Evolutionary conservation across 2,329 filamentous ascomycete genomes (phyloP), one percentile per base, ranked within the genome.

Genomic region (Herpotrichia juniperi): DNA sequence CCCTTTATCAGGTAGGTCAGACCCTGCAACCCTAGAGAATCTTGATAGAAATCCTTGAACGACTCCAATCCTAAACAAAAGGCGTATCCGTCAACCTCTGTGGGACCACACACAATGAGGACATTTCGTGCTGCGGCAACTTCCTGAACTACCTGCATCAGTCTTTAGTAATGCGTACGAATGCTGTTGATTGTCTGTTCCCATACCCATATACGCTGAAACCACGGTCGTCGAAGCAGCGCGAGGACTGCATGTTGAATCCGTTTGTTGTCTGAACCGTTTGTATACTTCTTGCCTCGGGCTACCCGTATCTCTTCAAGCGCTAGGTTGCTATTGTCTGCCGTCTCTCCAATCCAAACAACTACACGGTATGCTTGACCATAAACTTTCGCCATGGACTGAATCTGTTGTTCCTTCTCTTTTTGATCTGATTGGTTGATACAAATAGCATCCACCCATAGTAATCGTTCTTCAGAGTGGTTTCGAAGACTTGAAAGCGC

Each of bases 121-220:
- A 61, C 45, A 35, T 55, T 43, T 46, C 54, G 56, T 46, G 58
- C 58, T 17, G 58, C 56, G 42, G 57, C 57, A 54, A 59, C 57
- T 50, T 62, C 57, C 43, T 60, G 57, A 37, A 62, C 50, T 35
- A 62, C 43, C 57, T 60, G 49, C 17, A 43, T 48, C 21, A 19
- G 3, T 37, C n/a, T n/a, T n/a, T n/a, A n/a, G n/a, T 46, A 46
- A 56, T 53, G 54, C 52, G 34, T 44, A 52, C 31, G 24, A 22
- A 24, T 22, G 44, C 39, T 28, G 16, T 45, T 32, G n/a, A n/a
- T 44, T n/a, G 34, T 32, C 25, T 43, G 11, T 43, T 34, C 21
- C n/a, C 34, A 43, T 54, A 59, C 55, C 59, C 56, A 63, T 28
- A 63, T 61, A 25, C 56, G 57, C 48, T 51, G 53, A 46, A 63